Percentiles rank a stretch among this genome's conserved stretches.
Evolutionary conservation across 208 protist species (phyloP).

Genomic region (Trypanosoma avium): DNA sequence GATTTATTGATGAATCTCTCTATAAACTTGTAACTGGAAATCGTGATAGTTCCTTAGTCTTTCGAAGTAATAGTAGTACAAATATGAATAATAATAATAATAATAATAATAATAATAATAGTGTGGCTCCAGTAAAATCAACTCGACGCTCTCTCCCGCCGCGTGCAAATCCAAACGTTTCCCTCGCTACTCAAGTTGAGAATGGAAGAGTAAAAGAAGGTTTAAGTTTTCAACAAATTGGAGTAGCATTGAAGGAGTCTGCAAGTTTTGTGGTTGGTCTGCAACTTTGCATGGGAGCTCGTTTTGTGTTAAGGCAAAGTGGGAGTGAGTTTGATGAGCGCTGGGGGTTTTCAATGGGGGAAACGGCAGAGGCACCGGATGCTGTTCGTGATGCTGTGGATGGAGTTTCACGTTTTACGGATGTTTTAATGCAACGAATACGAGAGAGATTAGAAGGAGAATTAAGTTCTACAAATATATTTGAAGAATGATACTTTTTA

Average conservation of each 20-base stretch:
- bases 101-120: too few relatives aligned
- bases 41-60: neutral
- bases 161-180: slow-evolving; percentile 34
- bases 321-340: slow-evolving; percentile 46
- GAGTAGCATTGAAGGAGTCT: slow-evolving; percentile 52
- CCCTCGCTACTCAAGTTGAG: slow-evolving; percentile 53
- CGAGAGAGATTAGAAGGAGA: neutral
- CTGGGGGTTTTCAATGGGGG: slow-evolving; percentile 88
- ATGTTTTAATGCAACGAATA: neutral
- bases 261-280: slow-evolving; percentile 65
- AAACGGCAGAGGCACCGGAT: slow-evolving; percentile 18
- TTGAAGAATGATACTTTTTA: slow-evolving; percentile 6
- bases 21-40: slow-evolving; percentile 52
- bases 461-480: neutral
- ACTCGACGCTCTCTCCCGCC: slow-evolving; percentile 21
- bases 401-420: neutral
- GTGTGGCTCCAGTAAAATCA: too few relatives aligned
- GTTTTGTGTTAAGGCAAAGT: slow-evolving; percentile 73
- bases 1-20: slow-evolving; percentile 78
- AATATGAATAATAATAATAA: too few relatives aligned
- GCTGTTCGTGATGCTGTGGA: neutral
- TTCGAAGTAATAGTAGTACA: neutral
- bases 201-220: slow-evolving; percentile 53
- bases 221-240: slow-evolving; percentile 69
- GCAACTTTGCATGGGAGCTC: slow-evolving; percentile 85